Percentiles rank a stretch among this genome's conserved stretches.
Conservation (phyloP, 2,329 filamentous ascomycete species). For the Penicillium sp. region DNA sequence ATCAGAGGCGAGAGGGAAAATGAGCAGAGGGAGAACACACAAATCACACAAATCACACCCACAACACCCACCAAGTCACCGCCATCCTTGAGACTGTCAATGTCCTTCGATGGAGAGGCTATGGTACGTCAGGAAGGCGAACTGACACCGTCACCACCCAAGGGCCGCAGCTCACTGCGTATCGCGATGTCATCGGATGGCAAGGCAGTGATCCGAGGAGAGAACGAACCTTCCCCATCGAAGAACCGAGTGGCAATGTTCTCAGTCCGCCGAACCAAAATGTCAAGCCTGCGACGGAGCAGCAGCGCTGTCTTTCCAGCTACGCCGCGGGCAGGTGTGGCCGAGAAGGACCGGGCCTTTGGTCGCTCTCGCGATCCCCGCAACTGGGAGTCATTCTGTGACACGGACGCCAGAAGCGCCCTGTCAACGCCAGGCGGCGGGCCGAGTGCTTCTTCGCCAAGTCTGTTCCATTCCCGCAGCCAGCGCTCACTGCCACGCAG, state of each 20-base stretch:
- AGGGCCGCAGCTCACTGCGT: conserved; percentile 59
- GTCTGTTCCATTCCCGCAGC: conserved; percentile 72
- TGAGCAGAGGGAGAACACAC: conserved; percentile 15
- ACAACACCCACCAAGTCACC: conserved; percentile 33
- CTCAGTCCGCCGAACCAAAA: conserved; percentile 51
- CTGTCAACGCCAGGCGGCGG: conserved; percentile 77
- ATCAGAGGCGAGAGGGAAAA: conserved; percentile 17
- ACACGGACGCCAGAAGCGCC: conserved; percentile 76
- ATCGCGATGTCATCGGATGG: conserved; percentile 85
- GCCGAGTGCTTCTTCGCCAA: conserved; percentile 64
- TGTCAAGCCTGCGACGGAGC: conserved; percentile 65
- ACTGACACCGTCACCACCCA: conserved; percentile 43
- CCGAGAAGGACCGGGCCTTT: conserved; percentile 52
- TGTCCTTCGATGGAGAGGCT: conserved; percentile 45
- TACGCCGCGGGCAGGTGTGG: conserved; percentile 60
- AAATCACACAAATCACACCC: conserved; percentile 12
- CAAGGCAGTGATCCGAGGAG: conserved; percentile 79
- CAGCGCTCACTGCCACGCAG: conserved; percentile 53
- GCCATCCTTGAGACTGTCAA: conserved; percentile 43
- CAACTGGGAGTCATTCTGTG: conserved; percentile 89
- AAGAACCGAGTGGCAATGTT: conserved; percentile 54
- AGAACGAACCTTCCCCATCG: conserved; percentile 69
- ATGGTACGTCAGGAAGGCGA: conserved; percentile 42
- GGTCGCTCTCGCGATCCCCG: conserved; percentile 84
- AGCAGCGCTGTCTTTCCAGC: conserved; percentile 66